A percentile compares a stretch with the other conserved stretches of the same genome.
Evolutionary conservation across 495 filamentous ascomycete genomes (phyloP).

Genomic region (Lindgomyces ingoldianus): DNA sequence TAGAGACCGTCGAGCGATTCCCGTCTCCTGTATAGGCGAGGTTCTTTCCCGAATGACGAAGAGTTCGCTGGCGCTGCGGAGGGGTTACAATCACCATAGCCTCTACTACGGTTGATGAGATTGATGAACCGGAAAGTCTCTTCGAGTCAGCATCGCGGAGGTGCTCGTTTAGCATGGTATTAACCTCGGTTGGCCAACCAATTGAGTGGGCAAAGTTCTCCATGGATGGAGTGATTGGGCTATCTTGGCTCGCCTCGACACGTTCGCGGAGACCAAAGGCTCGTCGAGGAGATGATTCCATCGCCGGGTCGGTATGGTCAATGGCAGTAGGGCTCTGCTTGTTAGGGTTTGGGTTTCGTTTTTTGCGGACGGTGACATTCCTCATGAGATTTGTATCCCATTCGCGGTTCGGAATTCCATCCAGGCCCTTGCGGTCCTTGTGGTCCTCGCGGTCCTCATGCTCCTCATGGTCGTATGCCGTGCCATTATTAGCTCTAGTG

Average conservation of each 20-base stretch:
- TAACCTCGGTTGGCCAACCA: constrained; percentile 29
- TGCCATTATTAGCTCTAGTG: background rate
- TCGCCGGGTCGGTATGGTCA: constrained; percentile 22
- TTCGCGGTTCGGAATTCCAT: constrained; percentile 47
- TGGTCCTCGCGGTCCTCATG: background rate
- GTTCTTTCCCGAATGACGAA: constrained; percentile 41
- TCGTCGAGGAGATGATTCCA: constrained; percentile 39
- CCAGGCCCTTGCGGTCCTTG: constrained; percentile 6
- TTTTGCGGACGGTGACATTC: constrained; percentile 60
- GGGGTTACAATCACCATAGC: constrained; percentile 38
- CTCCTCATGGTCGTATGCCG: background rate
- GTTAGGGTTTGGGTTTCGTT: constrained; percentile 33
- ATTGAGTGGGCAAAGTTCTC: constrained; percentile 37
- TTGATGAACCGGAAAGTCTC: constrained; percentile 35
- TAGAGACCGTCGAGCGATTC: constrained; percentile 18
- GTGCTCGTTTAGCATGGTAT: background rate
- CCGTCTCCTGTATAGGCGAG: constrained; percentile 28
- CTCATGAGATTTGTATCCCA: constrained; percentile 58
- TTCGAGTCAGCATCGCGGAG: constrained; percentile 19
- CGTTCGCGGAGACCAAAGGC: constrained; percentile 42
- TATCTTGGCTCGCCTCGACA: constrained; percentile 28
- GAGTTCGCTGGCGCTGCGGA: constrained; percentile 25
- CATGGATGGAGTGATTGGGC: constrained; percentile 25
- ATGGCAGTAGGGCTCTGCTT: constrained; percentile 16
- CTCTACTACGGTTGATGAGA: constrained; percentile 37